phyloP scores from a whole-genome alignment of 179 eudicot genomes.

The Silene vulgaris region DNA sequence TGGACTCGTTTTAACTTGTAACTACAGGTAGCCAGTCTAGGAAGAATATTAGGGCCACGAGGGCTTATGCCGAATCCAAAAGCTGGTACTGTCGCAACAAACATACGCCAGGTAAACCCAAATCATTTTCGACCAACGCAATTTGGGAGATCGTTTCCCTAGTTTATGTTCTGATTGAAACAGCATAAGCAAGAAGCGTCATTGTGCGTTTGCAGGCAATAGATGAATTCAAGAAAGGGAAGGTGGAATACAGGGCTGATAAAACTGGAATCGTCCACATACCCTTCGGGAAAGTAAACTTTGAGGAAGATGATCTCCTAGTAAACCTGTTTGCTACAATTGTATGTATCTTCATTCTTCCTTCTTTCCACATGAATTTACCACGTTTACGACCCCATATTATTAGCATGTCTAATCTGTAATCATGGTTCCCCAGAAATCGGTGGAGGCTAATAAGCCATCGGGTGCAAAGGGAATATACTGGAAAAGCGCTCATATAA shows the following conservation, averaged over 20 bases:
- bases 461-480: constrained; percentile 85
- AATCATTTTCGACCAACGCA: background rate
- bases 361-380: background rate
- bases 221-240: constrained; percentile 92
- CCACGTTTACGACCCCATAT: background rate
- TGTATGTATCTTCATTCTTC: constrained; percentile 39
- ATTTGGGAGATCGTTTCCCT: background rate
- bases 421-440: constrained; percentile 49
- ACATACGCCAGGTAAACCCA: constrained; percentile 73
- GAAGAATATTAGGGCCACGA: constrained; percentile 88
- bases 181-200: background rate
- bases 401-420: background rate
- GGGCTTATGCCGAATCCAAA: constrained; percentile 99
- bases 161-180: background rate
- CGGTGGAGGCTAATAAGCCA: constrained; percentile 89
- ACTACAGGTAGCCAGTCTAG: constrained; percentile 77
- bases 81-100: constrained; percentile 90
- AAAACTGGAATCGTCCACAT: constrained; percentile 96
- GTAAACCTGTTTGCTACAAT: constrained; percentile 69
- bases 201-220: constrained; percentile 55
- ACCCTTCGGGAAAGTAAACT: constrained; percentile 83
- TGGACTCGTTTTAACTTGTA: background rate
- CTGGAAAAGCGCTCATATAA: constrained; percentile 91
- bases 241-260: constrained; percentile 91
- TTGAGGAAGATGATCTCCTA: constrained; percentile 79